Base-by-base conservation (phyloP, 2,329 filamentous ascomycete species). In the Macroventuria anomochaeta region DNA sequence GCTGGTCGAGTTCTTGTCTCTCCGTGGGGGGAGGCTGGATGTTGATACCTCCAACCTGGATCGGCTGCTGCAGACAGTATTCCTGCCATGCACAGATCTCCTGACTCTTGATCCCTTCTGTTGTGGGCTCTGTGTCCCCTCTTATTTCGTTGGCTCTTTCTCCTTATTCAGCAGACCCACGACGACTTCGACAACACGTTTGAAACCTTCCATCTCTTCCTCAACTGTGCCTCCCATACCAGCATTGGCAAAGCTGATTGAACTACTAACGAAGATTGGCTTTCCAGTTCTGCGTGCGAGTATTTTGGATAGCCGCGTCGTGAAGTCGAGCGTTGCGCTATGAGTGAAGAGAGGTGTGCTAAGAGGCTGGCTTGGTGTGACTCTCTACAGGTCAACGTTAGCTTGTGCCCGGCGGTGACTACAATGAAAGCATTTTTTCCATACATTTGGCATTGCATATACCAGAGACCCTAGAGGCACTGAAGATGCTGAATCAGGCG, bases 171-270 rank as follows among this genome's bases (percentile, higher is more conserved):
- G 11, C 17, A 46, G 6, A 23, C 21, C 23, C 40, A 87, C 77
- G 12, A 93, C 83, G 39, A 89, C 84, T 53, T 89, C 83, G 26
- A 93, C 86, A 33, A 96, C 85, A 59, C 83, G 83, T 67, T 84
- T 86, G 65, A 97, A 88, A 0, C 89, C 91, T 69, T 93, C 91
- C 86, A 97, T 93, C 77, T 97, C 93, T 79, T 97, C 95, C 70
- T 97, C 93, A 6, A 93, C 85, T 0, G 86, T 89, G 17, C 91
- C 89, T 8, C 91, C 91, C 66, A 92, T 84, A 2, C 88, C 89
- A 5, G 87, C 83, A 66, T 82, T 85, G 12, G 84, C 84, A 59
- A 97, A 86, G 62, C 88, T 91, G 66, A 96, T 86, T 28, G 92
- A 96, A 70, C 90, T 96, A 18, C 90, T 90, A 15, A 97, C 90